Base-by-base conservation (phyloP, 495 filamentous ascomycete species). In the Xanthoparmelia taractica region DNA sequence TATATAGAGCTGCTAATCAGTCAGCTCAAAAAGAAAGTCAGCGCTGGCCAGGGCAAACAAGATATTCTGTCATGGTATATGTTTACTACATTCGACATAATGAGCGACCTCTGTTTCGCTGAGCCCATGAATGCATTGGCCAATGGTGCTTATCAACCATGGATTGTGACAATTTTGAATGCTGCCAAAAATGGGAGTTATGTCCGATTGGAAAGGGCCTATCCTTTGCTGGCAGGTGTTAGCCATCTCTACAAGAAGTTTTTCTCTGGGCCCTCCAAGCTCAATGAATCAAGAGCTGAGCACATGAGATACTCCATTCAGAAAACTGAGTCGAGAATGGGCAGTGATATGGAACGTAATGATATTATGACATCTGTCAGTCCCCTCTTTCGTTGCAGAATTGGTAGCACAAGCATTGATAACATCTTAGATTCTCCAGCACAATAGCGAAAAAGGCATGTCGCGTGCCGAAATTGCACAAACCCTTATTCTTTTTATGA, bases 401-500 rank as follows among this genome's bases (percentile, higher is more conserved):
- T 37, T 13, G 8, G 15, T 12, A 40, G 38, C 38, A 40, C 12
- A 13, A 40, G 15, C 38, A 15, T 40, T 40, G 38, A 40, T 40
- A 40, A 12, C 38, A 15, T 40, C 38, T 40, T 45, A 45, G 41
- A 45, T 45, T 45, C 20, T 45, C 38, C 38, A 40, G 13, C 38
- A 40, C 38, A 40, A 40, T 40, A 40, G 25, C 55, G 55, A 57
- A n/a, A 57, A 57, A 33, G 31, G 54, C 54, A 38, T 57, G 55
- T 37, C 55, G 29, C 34, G 33, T 38, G 37, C 37, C 2, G 55
- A 57, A 29, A 38, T 57, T 12, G 29, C 33, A 57, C 6, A 36
- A 5, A 57, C 33, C 1, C 13, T 38, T 33, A 38, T 38, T 13
- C 11, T 38, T 8, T 23, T 57, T 8, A 36, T 57, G 4, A 25